Evolutionary conservation across 1,139 yeast genomes (phyloP), one percentile per base, ranked within the genome.

Genomic region (Yamadazyma friedrichii): DNA sequence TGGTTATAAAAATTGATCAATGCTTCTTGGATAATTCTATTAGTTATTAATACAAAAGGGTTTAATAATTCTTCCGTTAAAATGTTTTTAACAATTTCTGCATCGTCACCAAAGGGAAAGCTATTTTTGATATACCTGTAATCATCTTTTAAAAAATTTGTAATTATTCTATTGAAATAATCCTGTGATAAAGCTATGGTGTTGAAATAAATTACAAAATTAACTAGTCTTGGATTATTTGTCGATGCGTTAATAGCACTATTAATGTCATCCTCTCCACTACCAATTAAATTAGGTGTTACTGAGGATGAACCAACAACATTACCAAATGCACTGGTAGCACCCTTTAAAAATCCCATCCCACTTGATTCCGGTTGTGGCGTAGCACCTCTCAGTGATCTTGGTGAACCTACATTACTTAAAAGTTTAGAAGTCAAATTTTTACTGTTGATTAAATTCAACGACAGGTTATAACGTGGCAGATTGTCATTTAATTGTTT

Each of bases 81-180:
- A 15, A 76, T 67, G 17, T 62, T 64, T 33, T 59, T 60, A 17
- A 80, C 64, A 27, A 66, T 68, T 9, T 61, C 62, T 1, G 69
- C 59, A 47, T 82, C 86, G 12, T 72, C 70, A 3, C 78, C 78
- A 56, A 82, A 82, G 26, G 86, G 82, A 49, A 76, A 75, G 48
- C 65, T 68, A 28, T 65, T 68, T 4, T 54, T 61, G 31, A 81
- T 50, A 37, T 66, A 54, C 17, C 47, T 45, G 1, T 51, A 44
- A 20, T 56, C 55, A 24, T 53, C 53, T 38, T 54, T 65, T 3
- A 56, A 45, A 34, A 70, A 54, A 41, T 70, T 74, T 15, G 58
- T 59, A 15, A 79, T 52, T 30, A 84, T 65, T 42, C 74, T 75
- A 4, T 61, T 56, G 32, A 83, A 67, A 55, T 84, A 84, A 25